A percentile compares a stretch with the other conserved stretches of the same genome.
phyloP scores from a whole-genome alignment of 2,329 filamentous ascomycete species.

The Diaporthe amygdali region DNA sequence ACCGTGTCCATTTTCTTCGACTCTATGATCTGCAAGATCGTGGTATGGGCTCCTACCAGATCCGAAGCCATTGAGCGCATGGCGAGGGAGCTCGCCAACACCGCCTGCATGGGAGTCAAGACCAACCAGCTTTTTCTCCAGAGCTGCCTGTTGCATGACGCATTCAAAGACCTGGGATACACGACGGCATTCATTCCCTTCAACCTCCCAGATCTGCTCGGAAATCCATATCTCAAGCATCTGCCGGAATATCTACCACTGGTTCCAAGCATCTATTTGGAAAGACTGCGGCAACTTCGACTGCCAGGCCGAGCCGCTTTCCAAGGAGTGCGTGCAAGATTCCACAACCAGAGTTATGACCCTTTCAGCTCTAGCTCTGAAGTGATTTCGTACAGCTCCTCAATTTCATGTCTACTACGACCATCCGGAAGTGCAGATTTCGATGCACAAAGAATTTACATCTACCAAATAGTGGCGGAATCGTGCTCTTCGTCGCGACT shows the following conservation, averaged over 20 bases:
- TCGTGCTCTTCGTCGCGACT: background rate
- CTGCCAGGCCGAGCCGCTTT: background rate
- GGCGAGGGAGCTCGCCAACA: background rate
- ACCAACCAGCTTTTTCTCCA: background rate
- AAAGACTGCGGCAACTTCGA: background rate
- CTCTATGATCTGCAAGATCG: constrained; percentile 1
- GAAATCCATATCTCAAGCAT: background rate
- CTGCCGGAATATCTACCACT: background rate
- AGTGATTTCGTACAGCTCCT: background rate
- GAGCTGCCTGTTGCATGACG: background rate
- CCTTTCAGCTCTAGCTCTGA: background rate
- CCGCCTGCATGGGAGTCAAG: background rate
- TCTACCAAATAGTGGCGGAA: background rate
- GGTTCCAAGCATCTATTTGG: background rate
- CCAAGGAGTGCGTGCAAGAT: background rate
- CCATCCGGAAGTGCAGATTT: background rate
- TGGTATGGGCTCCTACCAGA: background rate
- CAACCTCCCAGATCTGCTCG: background rate
- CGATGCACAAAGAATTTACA: background rate
- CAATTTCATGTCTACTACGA: background rate
- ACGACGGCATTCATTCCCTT: background rate
- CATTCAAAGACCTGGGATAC: background rate
- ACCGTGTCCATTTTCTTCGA: background rate
- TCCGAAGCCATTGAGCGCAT: background rate
- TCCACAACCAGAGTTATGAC: background rate